Evolutionary conservation across 1,139 yeast genomes (phyloP), one percentile per base, ranked within the genome.

Genomic region (Yamadazyma dushanensis): DNA sequence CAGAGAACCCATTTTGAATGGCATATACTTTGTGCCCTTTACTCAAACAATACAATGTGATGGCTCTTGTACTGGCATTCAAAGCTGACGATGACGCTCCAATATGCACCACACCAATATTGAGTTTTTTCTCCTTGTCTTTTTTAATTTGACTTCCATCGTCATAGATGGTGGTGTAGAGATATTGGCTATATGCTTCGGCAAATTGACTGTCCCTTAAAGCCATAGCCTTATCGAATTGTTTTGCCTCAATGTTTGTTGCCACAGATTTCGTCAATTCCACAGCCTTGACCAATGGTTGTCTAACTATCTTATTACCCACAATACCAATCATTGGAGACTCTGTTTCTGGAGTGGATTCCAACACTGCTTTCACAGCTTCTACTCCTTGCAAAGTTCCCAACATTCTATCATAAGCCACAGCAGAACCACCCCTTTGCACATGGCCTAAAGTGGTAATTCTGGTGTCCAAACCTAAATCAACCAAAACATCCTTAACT

Each of bases 11-110:
- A 61, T 92, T 88, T 59, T 84, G 83, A 44, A 90, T 84, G 16
- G 95, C 97, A 50, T 76, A 83, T 24, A 94, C 84, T 36, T 74
- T 78, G 68, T 92, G 97, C 29, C 98, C 98, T 45, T 80, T 77
- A 11, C 96, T 83, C 67, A 89, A 73, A 66, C 96, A 87, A 67
- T 89, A 89, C 16, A 90, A 77, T 3, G 95, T 94, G 54, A 90
- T 88, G 4, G 97, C 92, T 46, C 95, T 78, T 1, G 92, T 83
- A 13, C 96, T 95, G 40, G 95, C 83, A 66, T 92, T 92, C 73
- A 92, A 80, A 39, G 96, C 97, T 45, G 96, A 95, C 11, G 97
- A 94, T 26, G 98, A 96, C 1, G 98, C 98, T 47, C 98, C 98
- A 39, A 90, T 84, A 53, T 89, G 89, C 46, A 92, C 73, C 39